Evolutionary conservation across 768 basidiomycete genomes (phyloP), one percentile per base, ranked within the genome.

Genomic region (Russula dissimulans): DNA sequence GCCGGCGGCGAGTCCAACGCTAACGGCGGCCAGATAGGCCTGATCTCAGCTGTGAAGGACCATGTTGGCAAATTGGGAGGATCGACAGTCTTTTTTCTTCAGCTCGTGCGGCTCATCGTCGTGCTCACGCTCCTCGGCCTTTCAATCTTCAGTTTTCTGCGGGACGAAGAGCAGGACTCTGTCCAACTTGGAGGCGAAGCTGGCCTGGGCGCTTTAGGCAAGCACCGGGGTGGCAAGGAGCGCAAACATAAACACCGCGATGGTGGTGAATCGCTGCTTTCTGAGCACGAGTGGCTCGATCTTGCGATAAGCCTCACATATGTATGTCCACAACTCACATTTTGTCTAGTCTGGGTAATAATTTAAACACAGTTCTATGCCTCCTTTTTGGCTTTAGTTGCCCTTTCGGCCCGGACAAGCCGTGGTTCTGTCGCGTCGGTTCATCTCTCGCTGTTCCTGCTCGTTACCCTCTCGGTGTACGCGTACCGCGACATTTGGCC

Each of bases 401-500:
- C 68, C 31, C 38, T 65, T 1, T 50, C 64, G 32, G 57, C 63
- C 22, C 46, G 59, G 26, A 60, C 45, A 36, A 14, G 22, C 12
- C 42, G 51, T 15, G 56, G 52, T 12, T 48, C 32, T 10, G 15
- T 57, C 15, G 69, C 71, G 9, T 75, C 74, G 22, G 71, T 69
- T 11, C 85, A 86, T 66, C 69, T 82, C 62, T 76, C 76, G 57
- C 67, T 72, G 18, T 65, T 86, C 1, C 69, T 85, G 10, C 64
- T 83, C n/a, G 70, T 73, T 31, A 73, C 73, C 5, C 80, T 81
- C 67, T 64, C 65, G 10, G 74, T 83, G 8, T 86, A 78, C 65
- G 70, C 72, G 38, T 84, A 83, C 65, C 78, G 85, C n/a, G 79
- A 82, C 66, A 52, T 87, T 7, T 84, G 76, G 68, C 86, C 86